A percentile compares a stretch with the other conserved stretches of the same genome.
phyloP scores from a whole-genome alignment of 1,284 basidiomycete genomes.

The Moniliophthora roreri region DNA sequence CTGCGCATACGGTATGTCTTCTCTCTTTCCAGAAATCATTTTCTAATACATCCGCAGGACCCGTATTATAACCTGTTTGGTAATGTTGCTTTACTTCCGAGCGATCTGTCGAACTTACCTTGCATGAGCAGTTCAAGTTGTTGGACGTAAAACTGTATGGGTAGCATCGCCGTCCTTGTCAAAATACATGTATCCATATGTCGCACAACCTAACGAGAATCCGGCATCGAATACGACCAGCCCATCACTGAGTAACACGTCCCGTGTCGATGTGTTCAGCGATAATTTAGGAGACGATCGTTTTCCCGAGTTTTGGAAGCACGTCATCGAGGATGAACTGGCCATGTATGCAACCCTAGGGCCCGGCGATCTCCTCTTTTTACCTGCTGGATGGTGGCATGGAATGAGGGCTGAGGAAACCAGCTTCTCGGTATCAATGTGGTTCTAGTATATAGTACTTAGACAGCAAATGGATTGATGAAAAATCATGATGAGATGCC shows the following conservation, averaged over 20 bases:
- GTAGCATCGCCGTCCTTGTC: slow-evolving; percentile 72
- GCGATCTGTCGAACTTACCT: slow-evolving; percentile 10
- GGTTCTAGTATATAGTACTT: slow-evolving; percentile 50
- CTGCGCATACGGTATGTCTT: slow-evolving; percentile 88
- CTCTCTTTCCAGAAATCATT: slow-evolving; percentile 10
- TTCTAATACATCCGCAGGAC: slow-evolving; percentile 54
- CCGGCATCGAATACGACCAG: slow-evolving; percentile 37
- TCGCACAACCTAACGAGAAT: slow-evolving; percentile 27
- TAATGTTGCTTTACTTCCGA: slow-evolving; percentile 29
- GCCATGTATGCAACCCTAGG: slow-evolving; percentile 67
- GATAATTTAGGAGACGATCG: slow-evolving; percentile 23
- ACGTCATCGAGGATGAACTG: slow-evolving; percentile 51
- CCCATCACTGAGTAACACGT: slow-evolving; percentile 63
- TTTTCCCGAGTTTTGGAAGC: slow-evolving; percentile 50
- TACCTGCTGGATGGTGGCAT: slow-evolving; percentile 94
- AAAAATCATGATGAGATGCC: neutral
- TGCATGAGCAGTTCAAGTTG: slow-evolving; percentile 69
- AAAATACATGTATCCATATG: slow-evolving; percentile 56
- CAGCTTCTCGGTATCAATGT: slow-evolving; percentile 81
- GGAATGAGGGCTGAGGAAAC: slow-evolving; percentile 80
- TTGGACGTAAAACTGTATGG: slow-evolving; percentile 92
- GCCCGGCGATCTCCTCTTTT: slow-evolving; percentile 84
- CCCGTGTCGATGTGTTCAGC: slow-evolving; percentile 66
- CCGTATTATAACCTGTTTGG: slow-evolving; percentile 93
- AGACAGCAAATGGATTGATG: neutral